Conservation (phyloP, 164 flowering plant genomes). For the Nelumbo lutea region DNA sequence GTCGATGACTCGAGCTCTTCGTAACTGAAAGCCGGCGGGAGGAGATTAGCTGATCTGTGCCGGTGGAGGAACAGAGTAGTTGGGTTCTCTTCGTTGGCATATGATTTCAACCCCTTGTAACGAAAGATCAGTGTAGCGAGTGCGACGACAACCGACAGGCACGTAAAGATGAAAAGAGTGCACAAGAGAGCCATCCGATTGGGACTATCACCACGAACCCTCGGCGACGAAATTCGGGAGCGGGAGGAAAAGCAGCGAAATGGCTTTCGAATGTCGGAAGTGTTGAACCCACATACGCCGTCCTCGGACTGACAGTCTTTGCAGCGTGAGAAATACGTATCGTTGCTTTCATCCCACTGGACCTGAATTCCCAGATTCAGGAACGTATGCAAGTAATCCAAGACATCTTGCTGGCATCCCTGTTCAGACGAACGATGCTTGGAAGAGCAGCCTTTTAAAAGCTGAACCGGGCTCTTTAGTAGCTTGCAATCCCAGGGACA, state of each 20-base stretch:
- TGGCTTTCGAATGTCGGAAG: neutral
- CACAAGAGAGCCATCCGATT: constrained; percentile 2
- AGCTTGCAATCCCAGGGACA: constrained; percentile 15
- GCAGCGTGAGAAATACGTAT: neutral
- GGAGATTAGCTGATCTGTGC: constrained; percentile 56
- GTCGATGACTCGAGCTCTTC: constrained; percentile 81
- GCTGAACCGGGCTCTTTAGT: constrained; percentile 32
- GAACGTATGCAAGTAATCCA: constrained; percentile 32
- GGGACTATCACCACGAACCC: neutral
- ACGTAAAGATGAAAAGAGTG: neutral
- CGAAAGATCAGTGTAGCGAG: constrained; percentile 17
- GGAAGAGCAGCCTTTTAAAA: constrained; percentile 38
- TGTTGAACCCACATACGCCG: constrained; percentile 1
- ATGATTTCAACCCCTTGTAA: constrained; percentile 15
- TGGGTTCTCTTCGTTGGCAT: constrained; percentile 50
- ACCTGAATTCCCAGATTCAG: constrained; percentile 43
- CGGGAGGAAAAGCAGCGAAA: neutral
- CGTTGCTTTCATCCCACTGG: constrained; percentile 38
- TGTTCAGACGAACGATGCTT: constrained; percentile 21
- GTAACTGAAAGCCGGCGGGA: constrained; percentile 80
- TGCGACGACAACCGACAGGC: neutral
- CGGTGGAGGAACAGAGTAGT: constrained; percentile 49
- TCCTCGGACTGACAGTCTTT: neutral
- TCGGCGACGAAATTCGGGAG: neutral
- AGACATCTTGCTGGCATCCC: constrained; percentile 47